A percentile compares a stretch with the other conserved stretches of the same genome.
phyloP scores from a whole-genome alignment of 2,329 filamentous ascomycete genomes.

The Aureobasidium sp. region DNA sequence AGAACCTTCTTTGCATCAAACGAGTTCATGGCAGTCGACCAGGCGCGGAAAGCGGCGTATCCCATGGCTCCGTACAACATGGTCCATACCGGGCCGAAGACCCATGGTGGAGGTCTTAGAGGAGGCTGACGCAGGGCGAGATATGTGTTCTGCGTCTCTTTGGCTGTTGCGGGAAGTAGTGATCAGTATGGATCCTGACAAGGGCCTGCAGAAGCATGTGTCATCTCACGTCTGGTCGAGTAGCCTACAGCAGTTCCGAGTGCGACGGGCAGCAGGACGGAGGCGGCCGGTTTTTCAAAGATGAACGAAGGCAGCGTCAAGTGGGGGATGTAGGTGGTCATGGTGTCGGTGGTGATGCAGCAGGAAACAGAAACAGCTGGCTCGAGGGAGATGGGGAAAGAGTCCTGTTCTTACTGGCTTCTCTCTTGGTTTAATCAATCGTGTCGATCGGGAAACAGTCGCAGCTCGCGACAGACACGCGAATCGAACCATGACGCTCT shows the following conservation, averaged over 20 bases:
- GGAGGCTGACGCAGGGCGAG: slow-evolving; percentile 55
- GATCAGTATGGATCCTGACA: not conserved
- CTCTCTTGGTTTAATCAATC: not conserved
- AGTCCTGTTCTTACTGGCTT: not conserved
- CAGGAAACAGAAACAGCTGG: not conserved
- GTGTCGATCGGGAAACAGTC: not conserved
- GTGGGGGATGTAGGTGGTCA: slow-evolving; percentile 74
- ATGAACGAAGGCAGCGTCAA: slow-evolving; percentile 63
- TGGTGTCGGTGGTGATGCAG: slow-evolving; percentile 27
- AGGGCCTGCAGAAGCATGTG: slow-evolving; percentile 11
- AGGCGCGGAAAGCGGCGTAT: slow-evolving; percentile 75
- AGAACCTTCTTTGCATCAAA: slow-evolving; percentile 45
- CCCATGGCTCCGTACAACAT: slow-evolving; percentile 65
- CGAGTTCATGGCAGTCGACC: slow-evolving; percentile 53
- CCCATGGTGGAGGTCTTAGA: slow-evolving; percentile 44
- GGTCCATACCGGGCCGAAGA: slow-evolving; percentile 53
- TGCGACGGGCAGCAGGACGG: slow-evolving; percentile 66
- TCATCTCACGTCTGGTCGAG: slow-evolving; percentile 51
- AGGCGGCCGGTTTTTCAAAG: slow-evolving; percentile 63
- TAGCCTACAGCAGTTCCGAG: slow-evolving; percentile 68
- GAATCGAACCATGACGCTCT: not conserved
- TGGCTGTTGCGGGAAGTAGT: slow-evolving; percentile 31
- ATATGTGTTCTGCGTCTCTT: slow-evolving; percentile 54
- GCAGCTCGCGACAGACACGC: not conserved
- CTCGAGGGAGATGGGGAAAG: not conserved